A percentile compares a stretch with the other conserved stretches of the same genome.
These are phyloP conservation scores for Pistacia vera DNA, from an alignment of 345 rosid species.

Conservation along the genomic window DNA sequence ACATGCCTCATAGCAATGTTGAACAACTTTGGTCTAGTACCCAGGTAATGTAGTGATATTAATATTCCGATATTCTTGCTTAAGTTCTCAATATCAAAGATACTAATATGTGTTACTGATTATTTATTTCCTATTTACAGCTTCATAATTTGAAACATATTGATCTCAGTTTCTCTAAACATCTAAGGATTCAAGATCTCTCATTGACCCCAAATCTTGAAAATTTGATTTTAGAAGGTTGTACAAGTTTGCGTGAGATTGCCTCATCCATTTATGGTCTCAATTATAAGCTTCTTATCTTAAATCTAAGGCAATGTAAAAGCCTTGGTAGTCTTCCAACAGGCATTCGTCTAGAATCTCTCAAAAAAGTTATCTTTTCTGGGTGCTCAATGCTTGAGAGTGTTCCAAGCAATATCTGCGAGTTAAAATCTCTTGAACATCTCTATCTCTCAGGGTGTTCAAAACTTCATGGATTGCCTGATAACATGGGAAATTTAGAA, in stretches of 20 bases:
- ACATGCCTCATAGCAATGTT: slow-evolving; percentile 10
- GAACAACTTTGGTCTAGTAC: slow-evolving; percentile 4
- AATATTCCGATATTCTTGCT: not conserved
- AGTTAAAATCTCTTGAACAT: slow-evolving; percentile 23
- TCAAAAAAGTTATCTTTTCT: not conserved
- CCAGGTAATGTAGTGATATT: not conserved
- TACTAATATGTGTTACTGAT: not conserved
- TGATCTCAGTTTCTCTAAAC: not conserved
- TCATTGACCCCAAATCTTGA: not conserved
- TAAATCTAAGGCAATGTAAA: not conserved
- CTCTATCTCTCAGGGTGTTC: slow-evolving; percentile 33
- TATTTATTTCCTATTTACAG: slow-evolving; percentile 16
- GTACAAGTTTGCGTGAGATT: slow-evolving; percentile 20
- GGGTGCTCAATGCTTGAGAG: slow-evolving; percentile 12
- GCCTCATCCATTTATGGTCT: slow-evolving; percentile 10
- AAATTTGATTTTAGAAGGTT: not conserved
- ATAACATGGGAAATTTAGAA: slow-evolving; percentile 24
- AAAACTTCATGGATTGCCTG: slow-evolving; percentile 27
- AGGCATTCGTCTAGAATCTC: not conserved
- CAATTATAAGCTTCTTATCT: not conserved
- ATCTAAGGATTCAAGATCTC: not conserved
- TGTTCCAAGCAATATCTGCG: slow-evolving; percentile 29
- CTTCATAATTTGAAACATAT: slow-evolving; percentile 14
- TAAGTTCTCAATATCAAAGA: not conserved
- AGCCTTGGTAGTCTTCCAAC: not conserved